Evolutionary conservation across 148 eudicot genomes (phyloP).

Genomic region (Arbutus unedo): DNA sequence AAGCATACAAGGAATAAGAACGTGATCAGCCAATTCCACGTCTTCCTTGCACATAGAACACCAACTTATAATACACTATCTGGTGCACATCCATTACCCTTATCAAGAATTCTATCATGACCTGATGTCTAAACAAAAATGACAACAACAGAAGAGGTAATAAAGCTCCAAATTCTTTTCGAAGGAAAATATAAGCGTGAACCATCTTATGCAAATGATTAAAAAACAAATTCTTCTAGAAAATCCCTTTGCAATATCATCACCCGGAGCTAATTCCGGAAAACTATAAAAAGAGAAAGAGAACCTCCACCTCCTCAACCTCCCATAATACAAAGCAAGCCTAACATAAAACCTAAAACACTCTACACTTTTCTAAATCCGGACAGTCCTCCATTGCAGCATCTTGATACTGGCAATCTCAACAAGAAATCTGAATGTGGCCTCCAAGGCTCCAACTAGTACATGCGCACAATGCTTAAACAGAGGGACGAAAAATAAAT

Average conservation of each 20-base stretch:
- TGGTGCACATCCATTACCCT: background rate
- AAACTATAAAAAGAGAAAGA: background rate
- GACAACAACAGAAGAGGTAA: background rate
- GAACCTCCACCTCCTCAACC: constrained; percentile 5
- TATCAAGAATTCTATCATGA: background rate
- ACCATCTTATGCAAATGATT: background rate
- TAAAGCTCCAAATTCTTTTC: background rate
- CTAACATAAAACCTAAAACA: background rate
- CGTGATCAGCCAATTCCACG: background rate
- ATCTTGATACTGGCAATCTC: background rate
- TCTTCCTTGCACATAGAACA: background rate
- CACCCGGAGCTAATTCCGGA: background rate
- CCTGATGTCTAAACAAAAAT: background rate
- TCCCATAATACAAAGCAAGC: background rate
- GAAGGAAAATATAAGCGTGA: background rate
- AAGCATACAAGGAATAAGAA: background rate
- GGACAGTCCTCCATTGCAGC: background rate
- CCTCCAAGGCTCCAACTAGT: background rate
- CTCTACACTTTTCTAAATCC: background rate
- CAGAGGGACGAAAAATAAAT: background rate
- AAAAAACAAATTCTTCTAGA: background rate
- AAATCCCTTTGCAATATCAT: background rate
- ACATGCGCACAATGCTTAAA: background rate
- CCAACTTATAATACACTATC: background rate
- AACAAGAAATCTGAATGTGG: background rate